phyloP scores from a whole-genome alignment of 371 early-diverging fungal genomes.

The Mortierella sp. region DNA sequence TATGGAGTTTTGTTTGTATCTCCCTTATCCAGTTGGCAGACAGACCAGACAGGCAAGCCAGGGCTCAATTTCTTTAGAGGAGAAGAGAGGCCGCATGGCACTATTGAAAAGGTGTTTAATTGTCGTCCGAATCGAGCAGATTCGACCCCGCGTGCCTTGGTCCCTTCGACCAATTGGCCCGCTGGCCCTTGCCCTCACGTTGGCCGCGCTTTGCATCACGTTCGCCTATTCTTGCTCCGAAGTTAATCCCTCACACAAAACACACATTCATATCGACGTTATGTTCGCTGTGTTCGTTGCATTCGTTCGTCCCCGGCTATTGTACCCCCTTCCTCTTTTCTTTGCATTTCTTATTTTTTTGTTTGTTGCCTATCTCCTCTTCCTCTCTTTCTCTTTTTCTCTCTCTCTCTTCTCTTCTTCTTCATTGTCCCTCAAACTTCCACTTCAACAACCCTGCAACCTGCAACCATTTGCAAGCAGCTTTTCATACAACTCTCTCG shows the following conservation, averaged over 20 bases:
- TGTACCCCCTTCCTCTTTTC: not conserved
- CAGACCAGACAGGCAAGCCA: not conserved
- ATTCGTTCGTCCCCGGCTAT: not conserved
- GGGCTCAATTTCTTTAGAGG: not conserved
- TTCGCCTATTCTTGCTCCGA: conserved; percentile 7
- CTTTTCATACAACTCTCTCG: not conserved
- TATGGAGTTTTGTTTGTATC: not conserved
- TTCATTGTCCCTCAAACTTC: not conserved
- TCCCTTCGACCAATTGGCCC: conserved; percentile 41
- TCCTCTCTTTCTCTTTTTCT: conserved; percentile 9
- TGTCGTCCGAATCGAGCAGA: conserved; percentile 38
- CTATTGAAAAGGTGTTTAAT: no score
- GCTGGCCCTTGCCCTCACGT: conserved; percentile 24
- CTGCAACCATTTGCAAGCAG: not conserved
- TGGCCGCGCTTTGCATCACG: conserved; percentile 46
- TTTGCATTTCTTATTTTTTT: not conserved
- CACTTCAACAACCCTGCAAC: not conserved
- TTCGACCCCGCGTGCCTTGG: conserved; percentile 35
- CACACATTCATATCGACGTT: not conserved
- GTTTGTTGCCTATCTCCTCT: not conserved
- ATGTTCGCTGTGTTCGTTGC: not conserved
- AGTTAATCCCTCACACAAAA: conserved; percentile 4
- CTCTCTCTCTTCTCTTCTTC: not conserved
- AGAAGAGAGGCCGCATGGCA: no score
- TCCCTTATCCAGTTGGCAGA: no score